Conservation (phyloP, 345 rosid genomes). For the Ceriops decandra region DNA sequence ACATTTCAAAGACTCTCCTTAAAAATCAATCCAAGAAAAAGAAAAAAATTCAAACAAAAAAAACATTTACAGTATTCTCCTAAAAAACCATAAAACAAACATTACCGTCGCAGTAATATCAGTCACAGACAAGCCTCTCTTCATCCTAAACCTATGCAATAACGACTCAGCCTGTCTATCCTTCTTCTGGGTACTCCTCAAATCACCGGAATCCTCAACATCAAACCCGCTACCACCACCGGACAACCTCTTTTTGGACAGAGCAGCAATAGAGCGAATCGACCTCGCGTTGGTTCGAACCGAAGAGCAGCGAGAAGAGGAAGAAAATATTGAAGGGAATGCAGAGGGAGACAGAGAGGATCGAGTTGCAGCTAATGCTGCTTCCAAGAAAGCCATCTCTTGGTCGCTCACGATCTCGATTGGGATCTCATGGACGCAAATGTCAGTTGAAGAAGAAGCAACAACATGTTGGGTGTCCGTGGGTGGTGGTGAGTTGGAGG, state of each 20-base stretch:
- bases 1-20: no score
- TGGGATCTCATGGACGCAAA: constrained; percentile 38
- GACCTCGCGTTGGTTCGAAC: constrained; percentile 33
- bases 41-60: background rate
- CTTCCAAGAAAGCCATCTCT: constrained; percentile 81
- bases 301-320: constrained; percentile 16
- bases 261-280: constrained; percentile 29
- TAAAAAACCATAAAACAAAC: background rate
- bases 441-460: background rate
- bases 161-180: constrained; percentile 30
- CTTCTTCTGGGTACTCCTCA: constrained; percentile 26
- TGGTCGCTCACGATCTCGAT: constrained; percentile 76
- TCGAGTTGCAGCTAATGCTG: constrained; percentile 56
- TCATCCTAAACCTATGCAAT: constrained; percentile 45
- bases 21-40: background rate
- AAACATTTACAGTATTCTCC: background rate
- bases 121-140: constrained; percentile 57
- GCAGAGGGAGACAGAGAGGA: constrained; percentile 30
- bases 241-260: constrained; percentile 40
- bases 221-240: constrained; percentile 27
- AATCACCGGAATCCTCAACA: constrained; percentile 53
- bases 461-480: constrained; percentile 12
- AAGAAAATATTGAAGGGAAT: constrained; percentile 29
- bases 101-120: constrained; percentile 64
- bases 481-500: constrained; percentile 11